Percentiles rank a stretch among this genome's conserved stretches.
phyloP scores from a whole-genome alignment of 345 rosid species.

The Citrus glauca region DNA sequence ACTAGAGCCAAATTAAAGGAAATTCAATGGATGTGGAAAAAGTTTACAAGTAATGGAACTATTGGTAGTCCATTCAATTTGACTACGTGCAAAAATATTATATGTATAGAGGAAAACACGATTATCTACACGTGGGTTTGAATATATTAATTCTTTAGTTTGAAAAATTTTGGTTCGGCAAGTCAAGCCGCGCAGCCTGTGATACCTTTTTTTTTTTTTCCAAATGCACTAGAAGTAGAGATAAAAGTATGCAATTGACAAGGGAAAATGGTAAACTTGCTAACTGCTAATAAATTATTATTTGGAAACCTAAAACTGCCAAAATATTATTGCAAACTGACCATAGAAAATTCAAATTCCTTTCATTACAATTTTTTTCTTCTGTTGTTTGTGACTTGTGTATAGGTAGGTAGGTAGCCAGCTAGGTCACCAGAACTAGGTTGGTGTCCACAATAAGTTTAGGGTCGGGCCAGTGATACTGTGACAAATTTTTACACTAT shows the following conservation, averaged over 20 bases:
- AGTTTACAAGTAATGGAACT: neutral
- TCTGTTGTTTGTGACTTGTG: neutral
- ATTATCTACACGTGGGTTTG: constrained; percentile 3
- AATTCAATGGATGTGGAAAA: constrained; percentile 21
- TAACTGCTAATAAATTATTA: neutral
- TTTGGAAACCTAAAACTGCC: neutral
- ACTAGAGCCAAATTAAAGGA: neutral
- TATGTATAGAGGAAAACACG: neutral
- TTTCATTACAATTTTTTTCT: too few species aligned
- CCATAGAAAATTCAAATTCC: too few species aligned
- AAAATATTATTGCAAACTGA: neutral
- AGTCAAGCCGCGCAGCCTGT: neutral
- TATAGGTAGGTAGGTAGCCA: neutral
- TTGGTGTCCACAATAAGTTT: neutral
- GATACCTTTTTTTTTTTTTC: neutral
- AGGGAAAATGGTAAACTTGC: neutral
- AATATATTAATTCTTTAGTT: neutral
- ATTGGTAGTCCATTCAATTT: constrained; percentile 11
- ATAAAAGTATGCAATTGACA: neutral
- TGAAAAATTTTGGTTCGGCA: neutral
- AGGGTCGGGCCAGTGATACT: neutral
- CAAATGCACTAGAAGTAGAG: neutral
- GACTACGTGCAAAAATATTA: neutral
- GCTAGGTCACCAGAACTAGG: neutral
- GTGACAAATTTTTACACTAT: neutral